Evolutionary conservation across 2,329 filamentous ascomycete genomes (phyloP).

Genomic region (Volutella citrinella): DNA sequence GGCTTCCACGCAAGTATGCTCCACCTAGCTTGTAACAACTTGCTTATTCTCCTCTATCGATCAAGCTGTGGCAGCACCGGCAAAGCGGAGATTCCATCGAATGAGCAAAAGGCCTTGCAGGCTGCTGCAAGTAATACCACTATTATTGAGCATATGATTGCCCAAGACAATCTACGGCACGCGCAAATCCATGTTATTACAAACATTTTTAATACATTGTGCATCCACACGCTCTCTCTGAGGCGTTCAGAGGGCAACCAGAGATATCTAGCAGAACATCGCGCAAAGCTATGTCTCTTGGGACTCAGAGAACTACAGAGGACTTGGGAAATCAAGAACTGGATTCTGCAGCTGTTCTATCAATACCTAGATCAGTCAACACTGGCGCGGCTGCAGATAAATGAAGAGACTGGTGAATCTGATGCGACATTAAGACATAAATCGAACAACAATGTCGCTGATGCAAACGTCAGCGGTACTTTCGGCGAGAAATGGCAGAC

Average conservation of each 20-base stretch:
- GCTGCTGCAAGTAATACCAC: slow-evolving; percentile 43
- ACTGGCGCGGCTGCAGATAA: slow-evolving; percentile 31
- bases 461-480: too few relatives aligned
- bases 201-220: slow-evolving; percentile 45
- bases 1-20: slow-evolving; percentile 39
- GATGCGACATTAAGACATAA: too few relatives aligned
- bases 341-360: slow-evolving; percentile 46
- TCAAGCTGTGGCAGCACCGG: too few relatives aligned
- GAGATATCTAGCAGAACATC: slow-evolving; percentile 43
- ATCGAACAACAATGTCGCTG: too few relatives aligned
- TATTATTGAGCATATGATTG: slow-evolving; percentile 46
- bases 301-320: slow-evolving; percentile 46
- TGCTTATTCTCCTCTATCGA: slow-evolving; percentile 43
- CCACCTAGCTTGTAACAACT: slow-evolving; percentile 45
- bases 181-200: slow-evolving; percentile 46
- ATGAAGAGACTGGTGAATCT: slow-evolving; percentile 1
- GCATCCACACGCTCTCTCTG: slow-evolving; percentile 45
- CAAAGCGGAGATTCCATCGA: background rate
- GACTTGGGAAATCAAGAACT: slow-evolving; percentile 48
- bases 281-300: slow-evolving; percentile 45
- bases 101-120: slow-evolving; percentile 33
- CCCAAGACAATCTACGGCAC: slow-evolving; percentile 37
- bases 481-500: too few relatives aligned
- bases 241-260: slow-evolving; percentile 34
- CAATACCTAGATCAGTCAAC: slow-evolving; percentile 44